Conservation (phyloP, 1,284 basidiomycete species). For the Puccinia hordei region DNA sequence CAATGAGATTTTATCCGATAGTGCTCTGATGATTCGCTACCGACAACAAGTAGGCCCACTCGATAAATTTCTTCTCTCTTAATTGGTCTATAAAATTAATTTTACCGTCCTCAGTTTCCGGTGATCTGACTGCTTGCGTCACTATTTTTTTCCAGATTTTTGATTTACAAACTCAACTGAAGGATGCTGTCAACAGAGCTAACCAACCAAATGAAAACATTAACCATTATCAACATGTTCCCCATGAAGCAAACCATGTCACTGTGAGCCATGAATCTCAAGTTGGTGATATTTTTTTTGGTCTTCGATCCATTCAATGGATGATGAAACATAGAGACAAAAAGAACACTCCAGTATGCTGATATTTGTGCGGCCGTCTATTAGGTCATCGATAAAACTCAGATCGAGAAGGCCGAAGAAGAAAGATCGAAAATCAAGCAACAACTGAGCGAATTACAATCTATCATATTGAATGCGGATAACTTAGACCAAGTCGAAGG, state of each 20-base stretch:
- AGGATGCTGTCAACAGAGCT: constrained; percentile 25
- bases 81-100: not conserved
- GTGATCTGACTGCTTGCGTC: not conserved
- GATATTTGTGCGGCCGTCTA: not conserved
- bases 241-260: not conserved
- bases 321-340: not conserved
- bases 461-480: constrained; percentile 39
- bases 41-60: constrained; percentile 54
- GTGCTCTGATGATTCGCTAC: constrained; percentile 82
- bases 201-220: constrained; percentile 4
- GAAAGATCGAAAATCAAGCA: constrained; percentile 31
- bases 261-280: constrained; percentile 10
- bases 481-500: constrained; percentile 20
- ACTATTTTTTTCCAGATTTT: constrained; percentile 7
- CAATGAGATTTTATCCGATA: constrained; percentile 89
- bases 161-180: constrained; percentile 35
- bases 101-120: not conserved
- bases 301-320: not conserved
- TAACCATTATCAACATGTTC: not conserved
- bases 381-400: not conserved
- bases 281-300: not conserved
- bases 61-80: not conserved
- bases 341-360: not conserved
- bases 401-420: constrained; percentile 12
- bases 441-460: constrained; percentile 34